Evolutionary conservation across 306 rosid species (phyloP).

Genomic region (Ormosia emarginata): DNA sequence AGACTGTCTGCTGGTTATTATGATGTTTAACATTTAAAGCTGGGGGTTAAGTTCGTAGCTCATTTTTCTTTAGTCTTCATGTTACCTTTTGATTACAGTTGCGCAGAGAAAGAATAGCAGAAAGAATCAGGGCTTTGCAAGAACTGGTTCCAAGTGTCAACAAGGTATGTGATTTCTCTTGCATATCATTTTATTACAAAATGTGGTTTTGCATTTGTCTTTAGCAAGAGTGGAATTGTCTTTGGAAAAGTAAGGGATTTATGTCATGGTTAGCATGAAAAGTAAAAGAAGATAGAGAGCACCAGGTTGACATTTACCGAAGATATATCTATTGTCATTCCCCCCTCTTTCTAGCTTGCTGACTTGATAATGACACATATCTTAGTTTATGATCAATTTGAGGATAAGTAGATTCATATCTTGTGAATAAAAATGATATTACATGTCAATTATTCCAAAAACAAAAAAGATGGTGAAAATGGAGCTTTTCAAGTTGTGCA

Average conservation of each 20-base stretch:
- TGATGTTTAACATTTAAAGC: not conserved
- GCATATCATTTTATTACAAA: slow-evolving; percentile 16
- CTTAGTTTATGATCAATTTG: not conserved
- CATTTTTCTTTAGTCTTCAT: not conserved
- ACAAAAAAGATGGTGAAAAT: not conserved
- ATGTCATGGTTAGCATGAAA: not conserved
- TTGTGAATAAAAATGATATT: not conserved
- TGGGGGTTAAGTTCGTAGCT: not conserved
- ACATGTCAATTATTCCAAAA: not conserved
- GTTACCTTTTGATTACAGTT: slow-evolving; percentile 49
- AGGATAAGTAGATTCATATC: not conserved
- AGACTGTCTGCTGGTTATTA: not conserved
- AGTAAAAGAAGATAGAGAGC: not conserved
- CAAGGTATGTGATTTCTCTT: slow-evolving; percentile 49
- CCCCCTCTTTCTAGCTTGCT: not conserved
- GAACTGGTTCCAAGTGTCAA: slow-evolving; percentile 95
- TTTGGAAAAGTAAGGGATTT: not conserved
- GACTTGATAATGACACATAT: not conserved
- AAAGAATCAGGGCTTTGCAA: slow-evolving; percentile 94
- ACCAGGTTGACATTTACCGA: not conserved
- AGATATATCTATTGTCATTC: not conserved
- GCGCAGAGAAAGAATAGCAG: slow-evolving; percentile 98
- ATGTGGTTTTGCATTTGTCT: slow-evolving; percentile 2
- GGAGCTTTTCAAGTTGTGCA: not conserved
- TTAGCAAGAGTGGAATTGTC: not conserved